Conservation (phyloP, 345 rosid species). For the Citrus reticulata region DNA sequence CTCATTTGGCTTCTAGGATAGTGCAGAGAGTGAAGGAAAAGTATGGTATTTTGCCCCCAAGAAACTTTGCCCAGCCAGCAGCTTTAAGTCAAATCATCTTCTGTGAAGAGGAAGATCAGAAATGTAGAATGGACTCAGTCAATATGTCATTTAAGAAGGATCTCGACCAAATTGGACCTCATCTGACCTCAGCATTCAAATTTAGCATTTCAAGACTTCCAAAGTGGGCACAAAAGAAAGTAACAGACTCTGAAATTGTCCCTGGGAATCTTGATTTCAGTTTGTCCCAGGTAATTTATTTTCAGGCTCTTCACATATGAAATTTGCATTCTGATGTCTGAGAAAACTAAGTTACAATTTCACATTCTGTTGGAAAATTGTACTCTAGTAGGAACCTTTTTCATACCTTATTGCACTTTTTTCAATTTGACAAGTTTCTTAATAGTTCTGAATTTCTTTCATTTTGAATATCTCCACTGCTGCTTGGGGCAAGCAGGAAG, state of each 20-base stretch:
- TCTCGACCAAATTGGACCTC: slow-evolving; percentile 16
- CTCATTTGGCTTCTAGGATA: slow-evolving; percentile 51
- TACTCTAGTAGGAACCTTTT: not conserved
- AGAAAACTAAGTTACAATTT: not conserved
- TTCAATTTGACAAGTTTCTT: not conserved
- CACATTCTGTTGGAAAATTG: not conserved
- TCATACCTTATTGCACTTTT: not conserved
- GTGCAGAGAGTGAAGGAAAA: slow-evolving; percentile 43
- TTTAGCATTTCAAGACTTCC: slow-evolving; percentile 83
- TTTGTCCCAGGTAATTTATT: slow-evolving; percentile 48
- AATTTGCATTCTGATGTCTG: slow-evolving; percentile 12
- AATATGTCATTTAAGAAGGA: slow-evolving; percentile 22
- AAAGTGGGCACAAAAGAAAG: slow-evolving; percentile 78
- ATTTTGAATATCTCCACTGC: not conserved
- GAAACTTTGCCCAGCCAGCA: slow-evolving; percentile 28
- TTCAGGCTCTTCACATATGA: slow-evolving; percentile 4
- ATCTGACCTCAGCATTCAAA: slow-evolving; percentile 55
- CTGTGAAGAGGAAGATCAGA: slow-evolving; percentile 37
- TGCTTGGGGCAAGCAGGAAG: slow-evolving; percentile 23
- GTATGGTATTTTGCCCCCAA: slow-evolving; percentile 38
- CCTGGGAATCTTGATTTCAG: slow-evolving; percentile 29
- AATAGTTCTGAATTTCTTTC: slow-evolving; percentile 1
- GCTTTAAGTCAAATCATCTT: slow-evolving; percentile 32
- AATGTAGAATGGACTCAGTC: slow-evolving; percentile 15
- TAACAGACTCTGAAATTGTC: slow-evolving; percentile 29